Evolutionary conservation across 2,329 filamentous ascomycete species (phyloP), one percentile per base, ranked within the genome.

Genomic region (Neurospora sp.): DNA sequence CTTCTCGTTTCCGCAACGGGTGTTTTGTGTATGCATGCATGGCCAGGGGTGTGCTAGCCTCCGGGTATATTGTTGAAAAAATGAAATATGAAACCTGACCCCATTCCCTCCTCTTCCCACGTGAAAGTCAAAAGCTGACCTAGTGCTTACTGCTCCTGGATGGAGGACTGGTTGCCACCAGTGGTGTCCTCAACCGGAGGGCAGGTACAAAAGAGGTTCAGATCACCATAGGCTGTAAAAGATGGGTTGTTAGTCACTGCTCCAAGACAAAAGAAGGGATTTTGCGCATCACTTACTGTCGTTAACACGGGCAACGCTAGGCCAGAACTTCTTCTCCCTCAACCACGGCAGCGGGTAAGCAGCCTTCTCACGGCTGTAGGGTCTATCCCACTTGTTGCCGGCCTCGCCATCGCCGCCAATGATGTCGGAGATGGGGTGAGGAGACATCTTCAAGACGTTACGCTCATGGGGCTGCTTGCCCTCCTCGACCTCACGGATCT

Each of bases 271-370:
- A 28, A 66, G 33, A 66, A 66, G 69, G 38, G 23, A 43, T 8
- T 6, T 1, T 17, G 12, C 19, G 23, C 28, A 66, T 19, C 67
- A 84, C 91, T 85, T 81, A 95, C 92, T 87, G 83, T 97, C 95
- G 79, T 98, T 92, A 23, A 97, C 84, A 79, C 95, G 87, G 6
- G 91, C 92, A 15, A 97, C 93, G 41, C 84, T 89, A 0, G 95
- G 94, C 95, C 95, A 98, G 82, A 97, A 97, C 85, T 98, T 98
- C 90, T 96, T 97, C 87, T 97, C 92, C 79, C 88, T 87, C 72
- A 98, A 82, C 81, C 88, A 97, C 0, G 89, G 84, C 72, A 97
- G 79, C 19, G 95, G 95, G 79, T 97, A 98, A 0, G 93, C 95
- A 0, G 95, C 95, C 81, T 89, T 86, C 82, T 96, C 91, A 37